Evolutionary conservation across 306 rosid species (phyloP), one percentile per base, ranked within the genome.

Genomic region (Cercis canadensis): DNA sequence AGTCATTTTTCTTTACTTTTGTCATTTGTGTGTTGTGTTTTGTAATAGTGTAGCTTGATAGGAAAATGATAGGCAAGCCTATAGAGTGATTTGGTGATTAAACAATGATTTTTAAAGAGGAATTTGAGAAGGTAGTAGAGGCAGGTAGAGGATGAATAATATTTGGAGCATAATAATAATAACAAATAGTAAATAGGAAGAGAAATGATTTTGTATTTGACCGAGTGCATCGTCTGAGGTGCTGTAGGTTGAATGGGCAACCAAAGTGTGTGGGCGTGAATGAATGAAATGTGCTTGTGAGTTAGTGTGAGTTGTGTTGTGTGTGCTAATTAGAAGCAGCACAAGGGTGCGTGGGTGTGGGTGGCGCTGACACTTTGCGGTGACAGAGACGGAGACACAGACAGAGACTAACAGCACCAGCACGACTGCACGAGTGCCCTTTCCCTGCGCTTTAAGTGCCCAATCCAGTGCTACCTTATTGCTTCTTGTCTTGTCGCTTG

Each of bases 181-280:
- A n/a, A n/a, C n/a, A n/a, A n/a, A n/a, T n/a, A 39, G 8, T 0
- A 2, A 8, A 11, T 8, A 2, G 44, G 11, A 11, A 2, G 44
- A 9, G 76, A 32, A 24, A 24, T 1, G 29, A 24, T 24, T 2
- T 37, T 57, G 58, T 63, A 6, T 24, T 80, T 67, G 81, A 78
- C 53, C 0, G 59, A 78, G 9, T 51, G 92, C 90, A 84, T 83
- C 69, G 87, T 72, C 73, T 5, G 67, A 29, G 80, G 87, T 74
- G 88, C 6, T 88, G 98, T 90, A 55, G 78, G 77, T 90, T 85
- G 96, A 92, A 92, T 82, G 96, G 96, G 88, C 62, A 90, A 90
- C 96, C 96, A 51, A 49, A 69, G 69, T 64, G 91, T 80, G 92
- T 89, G 96, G 95, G 96, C 82, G 44, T 87, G 76, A 74, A 29